phyloP scores from a whole-genome alignment of 768 basidiomycete genomes.

The Pisolithus sp. region DNA sequence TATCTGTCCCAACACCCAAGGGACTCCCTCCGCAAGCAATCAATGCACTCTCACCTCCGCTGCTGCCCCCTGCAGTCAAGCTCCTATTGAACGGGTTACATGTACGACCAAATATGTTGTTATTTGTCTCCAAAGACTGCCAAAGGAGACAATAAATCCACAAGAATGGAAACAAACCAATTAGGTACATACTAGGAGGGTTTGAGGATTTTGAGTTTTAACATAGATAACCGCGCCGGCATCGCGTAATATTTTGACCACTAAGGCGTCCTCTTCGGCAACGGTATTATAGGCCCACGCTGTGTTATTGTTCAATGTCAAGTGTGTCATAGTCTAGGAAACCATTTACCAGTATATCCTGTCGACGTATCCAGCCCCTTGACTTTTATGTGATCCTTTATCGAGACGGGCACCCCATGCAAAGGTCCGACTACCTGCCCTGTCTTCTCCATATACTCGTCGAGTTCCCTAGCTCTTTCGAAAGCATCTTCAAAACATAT shows the following conservation, averaged over 20 bases:
- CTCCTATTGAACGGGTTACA: constrained; percentile 58
- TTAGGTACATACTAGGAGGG: constrained; percentile 35
- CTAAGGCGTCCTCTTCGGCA: constrained; percentile 37
- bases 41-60: constrained; percentile 43
- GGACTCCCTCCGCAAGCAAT: constrained; percentile 38
- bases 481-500: constrained; percentile 51
- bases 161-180: neutral
- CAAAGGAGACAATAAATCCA: constrained; percentile 9
- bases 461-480: constrained; percentile 42
- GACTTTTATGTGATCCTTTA: constrained; percentile 44
- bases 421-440: constrained; percentile 43
- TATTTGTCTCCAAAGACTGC: constrained; percentile 48
- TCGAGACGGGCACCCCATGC: constrained; percentile 38
- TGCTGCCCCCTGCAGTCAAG: constrained; percentile 40
- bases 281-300: constrained; percentile 35
- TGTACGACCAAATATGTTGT: constrained; percentile 51
- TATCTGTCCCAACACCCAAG: constrained; percentile 41
- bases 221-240: constrained; percentile 42
- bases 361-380: constrained; percentile 37
- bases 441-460: constrained; percentile 38
- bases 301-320: constrained; percentile 19
- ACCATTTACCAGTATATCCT: constrained; percentile 21
- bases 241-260: constrained; percentile 38
- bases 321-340: neutral
- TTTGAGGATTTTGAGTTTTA: constrained; percentile 45